Conservation (phyloP, 148 eudicot species). For the Chenopodium quinoa region DNA sequence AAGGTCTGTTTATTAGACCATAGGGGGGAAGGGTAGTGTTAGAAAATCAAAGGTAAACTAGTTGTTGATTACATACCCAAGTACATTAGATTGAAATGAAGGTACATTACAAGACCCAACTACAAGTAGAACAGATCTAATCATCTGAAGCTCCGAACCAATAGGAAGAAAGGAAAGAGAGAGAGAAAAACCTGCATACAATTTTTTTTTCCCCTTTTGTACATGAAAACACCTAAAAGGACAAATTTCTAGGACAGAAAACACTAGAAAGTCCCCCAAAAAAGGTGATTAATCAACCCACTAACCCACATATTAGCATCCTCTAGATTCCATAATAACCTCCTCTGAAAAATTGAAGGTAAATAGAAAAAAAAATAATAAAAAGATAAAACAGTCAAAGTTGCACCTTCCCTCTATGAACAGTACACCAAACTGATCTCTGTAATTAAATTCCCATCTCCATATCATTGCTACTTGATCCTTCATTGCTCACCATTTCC, state of each 20-base stretch:
- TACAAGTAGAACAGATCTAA: slow-evolving; percentile 28
- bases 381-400: slow-evolving; percentile 21
- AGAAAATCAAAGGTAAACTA: not conserved
- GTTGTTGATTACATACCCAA: slow-evolving; percentile 21
- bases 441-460: slow-evolving; percentile 42
- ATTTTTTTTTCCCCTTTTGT: slow-evolving; percentile 25
- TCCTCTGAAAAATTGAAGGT: slow-evolving; percentile 31
- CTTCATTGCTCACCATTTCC: slow-evolving; percentile 40
- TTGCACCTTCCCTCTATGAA: slow-evolving; percentile 33
- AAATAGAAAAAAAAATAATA: not conserved
- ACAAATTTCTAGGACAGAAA: slow-evolving; percentile 20
- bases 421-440: slow-evolving; percentile 26
- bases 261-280: slow-evolving; percentile 20
- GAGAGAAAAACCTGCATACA: slow-evolving; percentile 1
- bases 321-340: slow-evolving; percentile 31
- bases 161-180: not conserved
- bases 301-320: slow-evolving; percentile 28
- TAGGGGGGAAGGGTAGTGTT: not conserved
- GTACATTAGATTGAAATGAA: slow-evolving; percentile 21
- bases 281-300: slow-evolving; percentile 22
- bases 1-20: not conserved
- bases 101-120: slow-evolving; percentile 24
- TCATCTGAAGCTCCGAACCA: slow-evolving; percentile 7
- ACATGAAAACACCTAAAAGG: slow-evolving; percentile 30
- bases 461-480: slow-evolving; percentile 44